phyloP scores from a whole-genome alignment of 1,284 basidiomycete species.

The Spongiforma sp. region DNA sequence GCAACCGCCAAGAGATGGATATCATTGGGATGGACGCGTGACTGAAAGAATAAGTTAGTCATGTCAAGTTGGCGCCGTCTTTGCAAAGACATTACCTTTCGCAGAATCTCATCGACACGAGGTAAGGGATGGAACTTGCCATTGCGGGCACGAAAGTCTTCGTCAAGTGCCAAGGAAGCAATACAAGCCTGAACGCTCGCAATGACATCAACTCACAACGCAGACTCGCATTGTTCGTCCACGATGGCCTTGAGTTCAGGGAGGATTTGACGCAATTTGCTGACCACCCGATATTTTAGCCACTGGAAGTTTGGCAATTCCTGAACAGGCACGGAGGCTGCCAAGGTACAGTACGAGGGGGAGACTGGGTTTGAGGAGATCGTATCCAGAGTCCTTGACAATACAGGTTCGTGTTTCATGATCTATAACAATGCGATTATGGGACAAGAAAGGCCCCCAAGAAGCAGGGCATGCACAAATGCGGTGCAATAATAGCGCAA shows the following conservation, averaged over 20 bases:
- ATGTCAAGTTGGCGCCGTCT: not conserved
- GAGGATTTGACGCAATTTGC: not conserved
- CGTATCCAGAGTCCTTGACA: not conserved
- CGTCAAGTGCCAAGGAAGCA: not conserved
- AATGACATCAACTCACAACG: not conserved
- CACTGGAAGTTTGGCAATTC: not conserved
- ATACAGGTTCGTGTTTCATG: not conserved
- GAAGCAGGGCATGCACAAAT: not conserved
- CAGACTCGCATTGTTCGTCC: not conserved
- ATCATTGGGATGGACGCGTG: conserved; percentile 36
- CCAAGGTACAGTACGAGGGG: no score
- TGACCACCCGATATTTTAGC: not conserved
- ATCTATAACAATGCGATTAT: not conserved
- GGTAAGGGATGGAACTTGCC: not conserved
- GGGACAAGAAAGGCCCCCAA: not conserved
- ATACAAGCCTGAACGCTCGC: not conserved
- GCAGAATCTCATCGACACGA: not conserved
- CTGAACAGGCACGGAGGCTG: not conserved
- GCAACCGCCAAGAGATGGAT: conserved; percentile 8
- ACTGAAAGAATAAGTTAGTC: conserved; percentile 40
- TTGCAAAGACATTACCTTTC: not conserved
- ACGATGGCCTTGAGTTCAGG: not conserved
- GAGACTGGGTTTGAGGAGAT: no score
- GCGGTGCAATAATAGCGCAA: not conserved
- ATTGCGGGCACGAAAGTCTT: not conserved